Evolutionary conservation across 768 basidiomycete genomes (phyloP), one percentile per base, ranked within the genome.

Genomic region (Boletus reticuloceps): DNA sequence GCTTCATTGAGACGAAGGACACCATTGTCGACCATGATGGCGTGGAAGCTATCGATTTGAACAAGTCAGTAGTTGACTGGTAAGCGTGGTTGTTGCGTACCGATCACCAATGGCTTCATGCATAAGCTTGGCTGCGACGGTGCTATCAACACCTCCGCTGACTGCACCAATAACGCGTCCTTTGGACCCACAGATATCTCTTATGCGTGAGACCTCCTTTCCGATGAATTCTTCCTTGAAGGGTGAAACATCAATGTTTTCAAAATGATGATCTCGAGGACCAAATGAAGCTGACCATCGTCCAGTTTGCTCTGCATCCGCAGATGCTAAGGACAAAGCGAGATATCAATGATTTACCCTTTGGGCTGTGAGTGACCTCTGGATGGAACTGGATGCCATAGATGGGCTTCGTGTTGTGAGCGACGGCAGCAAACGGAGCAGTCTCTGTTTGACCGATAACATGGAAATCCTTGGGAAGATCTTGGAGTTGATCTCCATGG

Each of bases 301-400:
- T 97, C 97, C 97, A 99, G 62, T 87, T 85, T 16, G 79, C 70
- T 55, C 73, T 77, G 72, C 94, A 95, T 45, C 81, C 79, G 68
- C 97, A 98, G 53, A 98, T 89, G 58, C 84, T 80, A 41, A 88
- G 72, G 38, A 97, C 83, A 66, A 98, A 99, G 25, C 83, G 81
- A 22, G 84, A 83, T 55, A 99, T 90, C 53, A 99, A 83, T 67
- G 92, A 92, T 68, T 86, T 93, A 14, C 96, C 97, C 51, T 82
- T 85, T 9, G 84, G 86, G 25, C 91, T 91, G 69, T 99, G 96
- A 0, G 97, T 98, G 25, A 99, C 97, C 74, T 99, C 97, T 0
- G 96, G 94, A 68, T 99, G 97, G 77, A 98, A 99, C 66, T 99
- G 97, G 40, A 99, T 97, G 31, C 96, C 97, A 62, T 93, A 99